Conservation (phyloP, 2,329 filamentous ascomycete genomes). For the Cercospora sp. region DNA sequence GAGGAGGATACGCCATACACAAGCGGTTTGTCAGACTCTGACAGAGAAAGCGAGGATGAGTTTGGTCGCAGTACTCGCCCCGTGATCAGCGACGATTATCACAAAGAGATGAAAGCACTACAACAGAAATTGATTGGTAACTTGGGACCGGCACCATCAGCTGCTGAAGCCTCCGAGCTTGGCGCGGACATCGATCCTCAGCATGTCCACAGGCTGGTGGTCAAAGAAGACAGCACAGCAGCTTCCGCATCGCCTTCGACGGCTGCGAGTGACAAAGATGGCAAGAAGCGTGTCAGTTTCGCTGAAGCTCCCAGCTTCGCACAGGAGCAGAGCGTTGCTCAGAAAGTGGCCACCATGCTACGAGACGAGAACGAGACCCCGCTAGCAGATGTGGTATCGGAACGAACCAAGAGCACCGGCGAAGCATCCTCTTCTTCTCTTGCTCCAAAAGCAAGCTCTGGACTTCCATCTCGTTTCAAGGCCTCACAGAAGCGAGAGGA, state of each 20-base stretch:
- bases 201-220: constrained; percentile 59
- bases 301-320: constrained; percentile 72
- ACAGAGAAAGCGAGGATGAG: constrained; percentile 71
- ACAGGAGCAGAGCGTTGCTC: constrained; percentile 40
- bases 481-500: neutral
- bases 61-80: constrained; percentile 70
- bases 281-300: constrained; percentile 76
- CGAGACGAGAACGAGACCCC: constrained; percentile 26
- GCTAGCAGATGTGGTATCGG: constrained; percentile 44
- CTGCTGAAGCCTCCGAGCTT: constrained; percentile 37
- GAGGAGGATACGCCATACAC: constrained; percentile 45
- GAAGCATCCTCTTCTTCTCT: neutral
- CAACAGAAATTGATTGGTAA: constrained; percentile 72
- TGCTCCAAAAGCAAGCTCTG: neutral
- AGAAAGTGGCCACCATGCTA: constrained; percentile 28
- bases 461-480: neutral
- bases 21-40: constrained; percentile 60
- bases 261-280: constrained; percentile 38
- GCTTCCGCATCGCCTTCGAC: constrained; percentile 22
- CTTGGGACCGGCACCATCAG: constrained; percentile 52
- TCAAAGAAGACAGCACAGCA: constrained; percentile 33
- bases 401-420: constrained; percentile 37
- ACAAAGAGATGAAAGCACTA: constrained; percentile 79
- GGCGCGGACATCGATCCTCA: constrained; percentile 49
- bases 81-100: constrained; percentile 72